Base-by-base conservation (phyloP, 805 yeast species). In the Metschnikowia koreensis region DNA sequence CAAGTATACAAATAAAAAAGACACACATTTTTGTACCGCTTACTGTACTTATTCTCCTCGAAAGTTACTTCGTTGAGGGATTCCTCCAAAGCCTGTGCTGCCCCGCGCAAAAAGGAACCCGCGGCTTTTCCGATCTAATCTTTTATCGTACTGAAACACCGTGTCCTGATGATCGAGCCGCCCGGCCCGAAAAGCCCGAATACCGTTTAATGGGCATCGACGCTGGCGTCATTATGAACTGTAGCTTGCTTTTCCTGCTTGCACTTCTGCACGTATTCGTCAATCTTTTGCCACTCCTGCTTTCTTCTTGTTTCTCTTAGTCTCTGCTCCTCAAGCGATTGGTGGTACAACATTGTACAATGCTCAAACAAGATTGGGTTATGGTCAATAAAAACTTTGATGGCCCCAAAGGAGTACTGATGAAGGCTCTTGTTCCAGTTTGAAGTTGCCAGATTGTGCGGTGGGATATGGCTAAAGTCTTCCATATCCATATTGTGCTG, bases 401-500 rank as follows among this genome's bases (percentile, higher is more conserved):
- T 76, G 0, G 98, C 97, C 52, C 87, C 88, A 71, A 83, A 91
- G 1, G 97, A 96, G 77, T 93, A 81, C 45, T 89, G 84, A 59
- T 93, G 94, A 41, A 94, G 92, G 38, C 96, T 90, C 62, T 94
- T 81, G 69, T 94, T 94, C 99, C 99, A 94, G 62, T 88, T 93
- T 40, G 80, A 71, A 7, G 81, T 74, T 33, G 78, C 78, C 39
- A 75, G 72, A 53, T 74, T 74, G 56, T 74, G 78, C 37, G 73
- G 76, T 27, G 74, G 75, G 41, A 71, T 62, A 37, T 65, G 65
- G 55, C 58, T 61, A 42, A 68, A 70, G 29, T 64, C 73, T 47
- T 70, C 73, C 53, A 64, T 58, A 27, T 68, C 71, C 62, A 59
- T 52, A 17, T 47, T 64, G 60, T 63, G 67, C 52, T 69, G 74